These are phyloP conservation scores for Neonectria punicea DNA, from an alignment of 2,329 filamentous ascomycete species.

Conservation along the genomic window DNA sequence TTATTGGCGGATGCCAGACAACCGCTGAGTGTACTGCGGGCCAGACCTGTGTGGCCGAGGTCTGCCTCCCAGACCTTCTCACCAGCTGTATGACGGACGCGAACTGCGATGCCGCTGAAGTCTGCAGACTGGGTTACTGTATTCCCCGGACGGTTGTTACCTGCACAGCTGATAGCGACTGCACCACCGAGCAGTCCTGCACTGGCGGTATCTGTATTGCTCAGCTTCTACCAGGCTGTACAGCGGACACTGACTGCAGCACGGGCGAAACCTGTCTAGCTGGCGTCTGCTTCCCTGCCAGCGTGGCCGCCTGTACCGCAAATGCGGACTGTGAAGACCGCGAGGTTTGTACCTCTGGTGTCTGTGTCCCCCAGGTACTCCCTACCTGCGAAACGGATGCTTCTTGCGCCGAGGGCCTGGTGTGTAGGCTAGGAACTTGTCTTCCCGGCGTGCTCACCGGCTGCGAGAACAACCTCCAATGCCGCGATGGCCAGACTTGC, in stretches of 20 bases:
- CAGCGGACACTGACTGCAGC: conserved; percentile 1
- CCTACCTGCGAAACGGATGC: conserved; percentile 9
- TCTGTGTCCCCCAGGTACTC: conserved; percentile 18
- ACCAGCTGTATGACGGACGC: conserved; percentile 9
- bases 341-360: conserved; percentile 6
- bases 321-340: neutral
- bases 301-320: neutral
- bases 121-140: conserved; percentile 18
- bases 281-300: conserved; percentile 13
- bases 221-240: conserved; percentile 9
- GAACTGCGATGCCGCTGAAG: neutral
- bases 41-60: neutral
- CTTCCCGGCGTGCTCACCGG: conserved; percentile 12
- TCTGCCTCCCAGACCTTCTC: conserved; percentile 5
- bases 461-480: conserved; percentile 9
- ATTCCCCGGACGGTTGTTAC: conserved; percentile 8
- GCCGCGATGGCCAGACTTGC: conserved; percentile 13
- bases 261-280: neutral
- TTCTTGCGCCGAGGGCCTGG: conserved; percentile 11
- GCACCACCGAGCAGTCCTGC: conserved; percentile 10
- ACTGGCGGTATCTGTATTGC: conserved; percentile 17
- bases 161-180: conserved; percentile 4
- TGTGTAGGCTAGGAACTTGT: conserved; percentile 16
- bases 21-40: neutral
- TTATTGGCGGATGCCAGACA: neutral